Evolutionary conservation across 768 basidiomycete genomes (phyloP), one percentile per base, ranked within the genome.

Genomic region (Dioszegia crocea): DNA sequence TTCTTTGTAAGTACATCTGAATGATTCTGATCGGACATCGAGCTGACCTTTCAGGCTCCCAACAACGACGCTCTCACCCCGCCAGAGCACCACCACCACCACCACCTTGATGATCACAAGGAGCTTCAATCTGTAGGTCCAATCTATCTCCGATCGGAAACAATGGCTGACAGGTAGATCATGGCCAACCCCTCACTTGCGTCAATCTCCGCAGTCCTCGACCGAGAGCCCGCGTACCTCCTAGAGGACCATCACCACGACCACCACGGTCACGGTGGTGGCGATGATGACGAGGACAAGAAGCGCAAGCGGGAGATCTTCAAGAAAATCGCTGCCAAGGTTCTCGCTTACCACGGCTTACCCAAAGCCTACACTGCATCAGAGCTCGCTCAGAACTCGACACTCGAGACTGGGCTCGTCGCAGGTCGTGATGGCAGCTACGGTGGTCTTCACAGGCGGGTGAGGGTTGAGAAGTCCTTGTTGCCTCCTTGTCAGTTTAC

Each of bases 291-390:
- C 58, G 75, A 69, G 60, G 73, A 57, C 77, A 83, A 67, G 65
- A 70, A 70, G 62, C 79, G 63, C 43, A 62, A 66, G 39, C 84
- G 83, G 63, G 82, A 84, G 69, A 79, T 82, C 45, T 74, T 88
- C 67, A 83, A 83, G 63, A 77, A 79, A 52, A 80, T 87, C 59
- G 65, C 86, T 27, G 80, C 78, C 16, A 80, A 81, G 40, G 79
- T 86, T 29, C 73, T 86, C 19, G 78, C 80, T 21, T 87, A 85
- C 73, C 84, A 84, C 69, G 81, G 82, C 44, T 74, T 87, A 9
- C 81, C 82, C 26, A 63, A 72, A 54, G 76, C 75, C 51, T 75
- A 74, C 59, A 74, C 79, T 56, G 69, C 75, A 0, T 56, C 62
- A 14, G 77, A 78, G 12, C 79, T 86, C 19, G 79, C 80, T 9